Evolutionary conservation across 108 stramenopile species (phyloP).

Genomic region (Poteriospumella lacustris): DNA sequence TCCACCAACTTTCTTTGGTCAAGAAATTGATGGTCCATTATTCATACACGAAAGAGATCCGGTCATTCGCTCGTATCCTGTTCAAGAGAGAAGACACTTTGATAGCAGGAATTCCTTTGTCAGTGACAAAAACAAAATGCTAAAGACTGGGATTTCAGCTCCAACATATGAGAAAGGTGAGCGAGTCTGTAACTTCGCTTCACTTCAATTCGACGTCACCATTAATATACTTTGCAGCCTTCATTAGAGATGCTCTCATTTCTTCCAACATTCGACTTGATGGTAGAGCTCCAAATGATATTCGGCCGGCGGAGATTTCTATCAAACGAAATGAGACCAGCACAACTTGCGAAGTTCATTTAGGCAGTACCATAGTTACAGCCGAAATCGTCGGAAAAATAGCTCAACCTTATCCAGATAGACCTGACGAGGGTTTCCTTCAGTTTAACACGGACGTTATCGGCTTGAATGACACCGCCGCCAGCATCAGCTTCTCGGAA

Average conservation of each 20-base stretch:
- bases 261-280: neutral
- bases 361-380: neutral
- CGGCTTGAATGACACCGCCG: neutral
- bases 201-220: no score
- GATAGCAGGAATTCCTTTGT: no score
- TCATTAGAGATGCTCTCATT: neutral
- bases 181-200: no score
- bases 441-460: constrained; percentile 3
- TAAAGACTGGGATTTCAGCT: no score
- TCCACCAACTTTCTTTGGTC: no score
- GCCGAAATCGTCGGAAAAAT: neutral
- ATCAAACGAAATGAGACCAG: neutral
- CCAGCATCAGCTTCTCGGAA: neutral
- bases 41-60: no score
- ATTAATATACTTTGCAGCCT: no score
- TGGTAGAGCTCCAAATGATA: neutral
- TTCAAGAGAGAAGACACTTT: no score
- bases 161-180: no score
- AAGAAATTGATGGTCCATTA: no score
- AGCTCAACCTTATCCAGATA: constrained; percentile 3
- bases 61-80: no score
- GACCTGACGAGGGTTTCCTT: constrained; percentile 11
- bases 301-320: neutral
- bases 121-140: no score
- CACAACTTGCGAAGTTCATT: neutral